These are phyloP conservation scores for Hippophae rhamnoides DNA, from an alignment of 306 rosid genomes.

Conservation along the genomic window DNA sequence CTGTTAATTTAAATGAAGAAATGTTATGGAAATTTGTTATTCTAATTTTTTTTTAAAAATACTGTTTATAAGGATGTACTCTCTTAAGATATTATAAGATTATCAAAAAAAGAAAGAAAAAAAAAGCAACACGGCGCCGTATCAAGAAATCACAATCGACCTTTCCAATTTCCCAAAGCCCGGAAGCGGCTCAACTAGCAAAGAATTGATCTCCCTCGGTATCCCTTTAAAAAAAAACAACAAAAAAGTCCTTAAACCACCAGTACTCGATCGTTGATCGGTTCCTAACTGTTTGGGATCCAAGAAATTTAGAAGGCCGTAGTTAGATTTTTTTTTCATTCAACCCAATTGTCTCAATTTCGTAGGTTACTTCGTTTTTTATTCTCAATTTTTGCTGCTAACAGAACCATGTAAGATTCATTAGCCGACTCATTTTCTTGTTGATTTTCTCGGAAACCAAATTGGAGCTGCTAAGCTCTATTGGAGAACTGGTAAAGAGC, in stretches of 20 bases:
- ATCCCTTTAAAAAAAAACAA: neutral
- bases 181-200: neutral
- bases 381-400: neutral
- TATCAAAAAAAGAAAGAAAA: too few species aligned
- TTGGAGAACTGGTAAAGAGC: neutral
- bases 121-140: too few species aligned
- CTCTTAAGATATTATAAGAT: too few species aligned
- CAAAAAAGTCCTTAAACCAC: slow-evolving; percentile 4
- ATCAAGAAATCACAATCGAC: neutral
- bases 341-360: neutral
- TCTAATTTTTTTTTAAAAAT: too few species aligned
- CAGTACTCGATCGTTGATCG: slow-evolving; percentile 9
- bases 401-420: neutral
- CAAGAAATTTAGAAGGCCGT: slow-evolving; percentile 8
- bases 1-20: too few species aligned
- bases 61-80: too few species aligned
- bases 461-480: neutral
- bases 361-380: slow-evolving; percentile 7
- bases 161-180: slow-evolving; percentile 2
- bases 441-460: slow-evolving; percentile 6
- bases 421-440: neutral
- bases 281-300: slow-evolving; percentile 12
- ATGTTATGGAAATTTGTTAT: too few species aligned
- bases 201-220: slow-evolving; percentile 13
- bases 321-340: neutral